Evolutionary conservation across 2,329 filamentous ascomycete species (phyloP).

Genomic region (Orbilia ellipsospora): DNA sequence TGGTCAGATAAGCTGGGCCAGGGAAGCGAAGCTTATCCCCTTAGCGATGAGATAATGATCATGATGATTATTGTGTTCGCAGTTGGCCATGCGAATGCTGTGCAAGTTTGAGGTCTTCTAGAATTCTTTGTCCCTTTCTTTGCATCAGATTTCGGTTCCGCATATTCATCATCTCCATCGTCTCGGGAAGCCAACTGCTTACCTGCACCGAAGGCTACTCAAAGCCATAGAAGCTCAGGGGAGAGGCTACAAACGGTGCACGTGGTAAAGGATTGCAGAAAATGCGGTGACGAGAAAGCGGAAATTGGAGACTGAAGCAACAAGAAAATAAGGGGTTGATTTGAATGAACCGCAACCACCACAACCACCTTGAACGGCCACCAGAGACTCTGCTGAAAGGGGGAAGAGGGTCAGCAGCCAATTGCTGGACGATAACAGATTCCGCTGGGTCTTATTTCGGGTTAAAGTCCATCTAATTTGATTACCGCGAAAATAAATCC

Average conservation of each 20-base stretch:
- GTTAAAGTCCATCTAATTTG: constrained; percentile 19
- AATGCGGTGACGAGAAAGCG: constrained; percentile 52
- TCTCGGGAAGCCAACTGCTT: background rate
- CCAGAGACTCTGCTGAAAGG: constrained; percentile 16
- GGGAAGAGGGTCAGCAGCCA: constrained; percentile 7
- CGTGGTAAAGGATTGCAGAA: background rate
- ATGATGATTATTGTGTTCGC: too few species aligned
- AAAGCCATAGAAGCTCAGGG: constrained; percentile 27
- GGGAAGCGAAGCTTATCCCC: constrained; percentile 42
- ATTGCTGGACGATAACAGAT: constrained; percentile 26
- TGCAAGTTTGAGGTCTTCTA: constrained; percentile 1
- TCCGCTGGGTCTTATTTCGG: constrained; percentile 37
- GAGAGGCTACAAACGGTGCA: background rate
- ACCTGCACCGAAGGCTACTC: background rate
- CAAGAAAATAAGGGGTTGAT: constrained; percentile 27
- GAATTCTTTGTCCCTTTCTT: constrained; percentile 8
- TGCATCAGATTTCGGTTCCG: background rate
- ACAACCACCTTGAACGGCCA: too few species aligned
- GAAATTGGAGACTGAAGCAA: constrained; percentile 52
- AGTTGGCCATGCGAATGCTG: background rate
- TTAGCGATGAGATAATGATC: constrained; percentile 34
- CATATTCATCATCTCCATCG: background rate
- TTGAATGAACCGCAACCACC: too few species aligned
- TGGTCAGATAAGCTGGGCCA: constrained; percentile 52
- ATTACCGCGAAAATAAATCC: constrained; percentile 37